A percentile compares a stretch with the other conserved stretches of the same genome.
Evolutionary conservation across 257 asterid species (phyloP).

Genomic region (Gentiana straminea): DNA sequence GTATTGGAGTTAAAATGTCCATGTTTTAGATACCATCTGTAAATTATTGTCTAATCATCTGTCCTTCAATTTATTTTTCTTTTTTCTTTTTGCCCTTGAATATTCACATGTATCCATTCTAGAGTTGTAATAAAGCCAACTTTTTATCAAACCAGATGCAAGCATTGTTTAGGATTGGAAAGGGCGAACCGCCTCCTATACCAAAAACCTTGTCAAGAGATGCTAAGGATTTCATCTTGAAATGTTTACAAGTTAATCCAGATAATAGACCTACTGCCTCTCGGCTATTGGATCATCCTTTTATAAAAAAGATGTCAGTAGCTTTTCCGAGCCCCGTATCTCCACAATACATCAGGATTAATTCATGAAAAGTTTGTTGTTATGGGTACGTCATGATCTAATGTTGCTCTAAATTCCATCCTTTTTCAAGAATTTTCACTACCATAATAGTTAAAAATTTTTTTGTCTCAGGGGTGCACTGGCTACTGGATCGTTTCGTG

Average conservation of each 20-base stretch:
- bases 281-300: constrained; percentile 76
- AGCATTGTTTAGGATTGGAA: constrained; percentile 67
- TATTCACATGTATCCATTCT: too few species aligned
- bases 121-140: too few species aligned
- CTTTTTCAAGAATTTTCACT: background rate
- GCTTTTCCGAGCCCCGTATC: constrained; percentile 37
- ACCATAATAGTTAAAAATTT: too few species aligned
- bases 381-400: background rate
- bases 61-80: too few species aligned
- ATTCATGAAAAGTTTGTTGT: constrained; percentile 11
- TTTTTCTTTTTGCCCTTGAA: too few species aligned
- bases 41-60: too few species aligned
- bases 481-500: too few species aligned
- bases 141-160: constrained; percentile 31
- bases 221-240: constrained; percentile 59
- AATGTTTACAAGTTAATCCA: constrained; percentile 75
- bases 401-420: too few species aligned
- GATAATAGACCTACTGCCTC: constrained; percentile 61
- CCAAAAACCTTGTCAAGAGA: constrained; percentile 70
- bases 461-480: too few species aligned
- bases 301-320: constrained; percentile 46
- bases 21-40: too few species aligned
- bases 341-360: constrained; percentile 30
- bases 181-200: constrained; percentile 66
- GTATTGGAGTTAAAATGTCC: too few species aligned